Evolutionary conservation across 169 alveolate genomes (phyloP).

Genomic region (Cryptosporidium ubiquitum): DNA sequence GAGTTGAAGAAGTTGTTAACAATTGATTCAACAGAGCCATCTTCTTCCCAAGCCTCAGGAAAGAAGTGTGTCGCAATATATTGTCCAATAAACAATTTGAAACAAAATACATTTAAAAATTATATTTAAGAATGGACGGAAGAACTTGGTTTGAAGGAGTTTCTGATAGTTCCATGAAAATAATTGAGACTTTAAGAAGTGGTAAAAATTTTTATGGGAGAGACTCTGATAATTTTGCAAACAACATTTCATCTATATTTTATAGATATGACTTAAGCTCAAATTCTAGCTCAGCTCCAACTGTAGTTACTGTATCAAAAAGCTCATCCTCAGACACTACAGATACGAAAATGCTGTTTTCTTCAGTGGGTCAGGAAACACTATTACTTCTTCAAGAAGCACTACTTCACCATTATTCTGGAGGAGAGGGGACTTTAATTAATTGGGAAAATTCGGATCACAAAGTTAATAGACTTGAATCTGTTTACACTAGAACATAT

Average conservation of each 20-base stretch:
- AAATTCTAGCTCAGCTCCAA: not conserved
- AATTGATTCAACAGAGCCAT: not conserved
- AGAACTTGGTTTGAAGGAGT: slow-evolving; percentile 26
- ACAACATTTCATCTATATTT: not conserved
- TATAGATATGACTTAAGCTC: not conserved
- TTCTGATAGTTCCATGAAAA: slow-evolving; percentile 5
- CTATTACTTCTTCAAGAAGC: slow-evolving; percentile 29
- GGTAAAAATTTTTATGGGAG: not conserved
- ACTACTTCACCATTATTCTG: not conserved
- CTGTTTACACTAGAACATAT: not conserved
- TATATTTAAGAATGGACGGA: not conserved
- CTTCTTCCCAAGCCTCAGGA: not conserved
- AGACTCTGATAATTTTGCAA: not conserved
- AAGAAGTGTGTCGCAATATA: slow-evolving; percentile 53
- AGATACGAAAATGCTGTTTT: not conserved
- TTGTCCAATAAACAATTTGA: slow-evolving; percentile 13
- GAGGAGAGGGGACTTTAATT: not conserved
- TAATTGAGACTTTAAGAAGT: not conserved
- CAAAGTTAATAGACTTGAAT: not conserved
- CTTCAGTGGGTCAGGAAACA: slow-evolving; percentile 11
- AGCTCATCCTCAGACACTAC: not conserved
- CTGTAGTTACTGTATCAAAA: not conserved
- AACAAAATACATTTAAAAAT: slow-evolving; percentile 1
- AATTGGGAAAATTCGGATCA: not conserved
- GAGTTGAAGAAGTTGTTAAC: not conserved